Base-by-base conservation (phyloP, 371 early-diverging fungal species). In the Actinomortierella ambigua region DNA sequence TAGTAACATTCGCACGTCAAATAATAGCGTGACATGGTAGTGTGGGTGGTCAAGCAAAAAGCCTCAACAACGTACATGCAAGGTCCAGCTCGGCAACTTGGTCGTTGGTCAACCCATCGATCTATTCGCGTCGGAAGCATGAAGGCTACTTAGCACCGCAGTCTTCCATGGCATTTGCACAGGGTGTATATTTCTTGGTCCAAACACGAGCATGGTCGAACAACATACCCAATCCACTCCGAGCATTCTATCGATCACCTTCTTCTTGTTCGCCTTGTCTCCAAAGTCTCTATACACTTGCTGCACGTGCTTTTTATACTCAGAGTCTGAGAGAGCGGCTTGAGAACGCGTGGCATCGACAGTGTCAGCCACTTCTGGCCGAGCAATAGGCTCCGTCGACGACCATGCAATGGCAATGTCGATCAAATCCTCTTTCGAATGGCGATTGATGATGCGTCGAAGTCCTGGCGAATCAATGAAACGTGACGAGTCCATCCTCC, bases 21-120 rank as follows among this genome's bases (percentile, higher is more conserved):
- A n/a, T n/a, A n/a, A n/a, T n/a, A n/a, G n/a, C n/a, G n/a, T n/a
- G n/a, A n/a, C n/a, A n/a, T n/a, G n/a, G n/a, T n/a, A n/a, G n/a
- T n/a, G n/a, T n/a, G n/a, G n/a, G n/a, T n/a, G n/a, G n/a, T n/a
- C n/a, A n/a, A n/a, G n/a, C n/a, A n/a, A n/a, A n/a, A n/a, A n/a
- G n/a, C 41, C 50, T 53, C 57, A 58, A 5, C 11, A 47, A 54
- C 41, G 50, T 55, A 73, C 77, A 75, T 18, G 61, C 50, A 18
- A 81, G 55, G 29, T 81, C 83, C 20, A 83, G 24, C 27, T 81
- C 79, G 0, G 81, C 79, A 11, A 81, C 42, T 57, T 84, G 84
- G 1, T 69, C 52, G 20, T 75, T 61, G 23, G 44, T 64, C 11
- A 84, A 63, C 17, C 84, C 84, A 7, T 60, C 57, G 29, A 59